Base-by-base conservation (phyloP, 768 basidiomycete species). In the Daedalea quercina region DNA sequence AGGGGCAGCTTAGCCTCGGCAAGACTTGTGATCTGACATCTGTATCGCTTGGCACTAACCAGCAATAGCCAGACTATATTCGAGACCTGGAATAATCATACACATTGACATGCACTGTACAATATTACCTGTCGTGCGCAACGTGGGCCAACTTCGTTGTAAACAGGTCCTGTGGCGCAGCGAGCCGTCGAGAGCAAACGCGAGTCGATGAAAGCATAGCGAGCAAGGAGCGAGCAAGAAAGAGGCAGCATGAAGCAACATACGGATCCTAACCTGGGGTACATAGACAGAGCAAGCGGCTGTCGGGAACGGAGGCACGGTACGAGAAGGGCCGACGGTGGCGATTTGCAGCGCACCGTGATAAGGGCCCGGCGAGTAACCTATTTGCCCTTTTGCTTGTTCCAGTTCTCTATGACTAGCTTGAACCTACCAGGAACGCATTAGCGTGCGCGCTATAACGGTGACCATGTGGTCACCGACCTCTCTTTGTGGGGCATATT, bases 401-500 rank as follows among this genome's bases (percentile, higher is more conserved):
- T 87, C 87, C 87, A 90, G 71, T 89, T 89, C 44, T 79, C 57
- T 1, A 87, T 84, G 17, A 87, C 87, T 48, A 76, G 59, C 68
- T 85, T 89, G 72, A 90, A 66, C 56, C 65, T 66, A n/a, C 48
- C 25, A 40, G 19, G 26, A 43, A 23, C 37, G 35, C 3, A 12
- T 13, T 22, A 33, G 26, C 23, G 37, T 4, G 4, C 43, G 26
- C 41, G 26, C 15, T 8, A 24, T n/a, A 23, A 15, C 23, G 25
- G 54, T 26, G 2, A 55, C 60, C 53, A 11, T 45, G 41, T 25
- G 28, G 44, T 35, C 41, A 57, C 75, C 59, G 65, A 90, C 87
- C 88, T 76, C 55, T 88, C 86, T 64, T 81, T 81, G 69, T 90
- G 88, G 28, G 76, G 62, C 62, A 88, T 78, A 50, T 84, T 78